Evolutionary conservation across 2,329 filamentous ascomycete species (phyloP).

Genomic region (Diaporthe batatas): DNA sequence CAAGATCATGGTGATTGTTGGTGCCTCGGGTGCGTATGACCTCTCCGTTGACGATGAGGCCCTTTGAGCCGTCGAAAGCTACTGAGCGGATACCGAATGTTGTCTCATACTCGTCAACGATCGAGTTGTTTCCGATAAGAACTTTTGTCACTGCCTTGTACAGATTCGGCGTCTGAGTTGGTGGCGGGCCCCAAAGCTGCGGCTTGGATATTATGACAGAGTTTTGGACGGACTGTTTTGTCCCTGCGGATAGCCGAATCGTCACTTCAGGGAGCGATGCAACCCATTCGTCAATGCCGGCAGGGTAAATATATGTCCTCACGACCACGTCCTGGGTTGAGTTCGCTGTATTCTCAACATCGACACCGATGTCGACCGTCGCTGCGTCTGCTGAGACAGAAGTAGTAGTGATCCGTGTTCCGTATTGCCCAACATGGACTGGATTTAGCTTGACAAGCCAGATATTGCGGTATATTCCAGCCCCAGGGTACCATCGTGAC

Average conservation of each 20-base stretch:
- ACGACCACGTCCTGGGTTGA: constrained; percentile 53
- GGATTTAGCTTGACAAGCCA: constrained; percentile 64
- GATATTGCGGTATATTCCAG: constrained; percentile 66
- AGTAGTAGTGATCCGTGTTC: constrained; percentile 62
- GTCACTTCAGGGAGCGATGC: constrained; percentile 52
- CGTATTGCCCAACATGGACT: constrained; percentile 63
- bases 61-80: constrained; percentile 53
- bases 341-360: constrained; percentile 60
- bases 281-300: constrained; percentile 46
- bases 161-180: constrained; percentile 60
- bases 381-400: constrained; percentile 60
- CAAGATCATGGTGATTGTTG: constrained; percentile 66
- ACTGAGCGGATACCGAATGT: constrained; percentile 63
- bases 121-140: constrained; percentile 40
- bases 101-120: constrained; percentile 62
- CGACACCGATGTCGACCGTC: constrained; percentile 58
- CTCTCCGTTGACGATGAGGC: constrained; percentile 61
- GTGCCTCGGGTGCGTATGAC: constrained; percentile 59
- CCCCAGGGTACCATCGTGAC: constrained; percentile 68
- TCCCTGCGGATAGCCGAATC: constrained; percentile 49
- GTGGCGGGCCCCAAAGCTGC: constrained; percentile 62
- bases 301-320: constrained; percentile 55
- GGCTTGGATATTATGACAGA: constrained; percentile 55
- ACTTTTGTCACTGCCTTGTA: constrained; percentile 62
- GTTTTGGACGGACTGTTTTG: constrained; percentile 52